Base-by-base conservation (phyloP, 176 grass and related monocot species). In the Hordeum vulgare region DNA sequence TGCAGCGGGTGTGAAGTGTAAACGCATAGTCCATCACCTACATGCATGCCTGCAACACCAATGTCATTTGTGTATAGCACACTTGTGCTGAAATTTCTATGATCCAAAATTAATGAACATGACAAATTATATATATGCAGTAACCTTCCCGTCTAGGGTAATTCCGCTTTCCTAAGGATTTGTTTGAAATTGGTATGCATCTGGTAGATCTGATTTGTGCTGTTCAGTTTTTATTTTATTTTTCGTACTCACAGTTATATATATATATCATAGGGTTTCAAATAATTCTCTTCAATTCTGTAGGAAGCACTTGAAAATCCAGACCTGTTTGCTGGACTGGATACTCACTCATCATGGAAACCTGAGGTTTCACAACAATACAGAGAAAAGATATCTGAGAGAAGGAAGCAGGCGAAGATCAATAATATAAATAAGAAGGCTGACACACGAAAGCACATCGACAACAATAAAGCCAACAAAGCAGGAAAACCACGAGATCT, bases 301-400 rank as follows among this genome's bases (percentile, higher is more conserved):
- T 71, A 90, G 89, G 71, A 75, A 84, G 34, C 40, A 44, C 61
- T 39, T 61, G 80, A 44, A 44, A 61, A 68, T 42, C 7, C 8
- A 76, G 68, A 53, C 51, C 39, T 80, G 13, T 51, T 69, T 79
- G 61, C 74, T 80, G 45, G 63, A 39, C 11, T 80, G 47, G 75
- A 78, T 69, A 75, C 61, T 67, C 68, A 75, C 56, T 8, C 76
- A 84, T 87, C 85, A 54, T 31, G 71, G 53, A 83, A 84, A 84
- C 61, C 57, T 76, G 80, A 76, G 40, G 41, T 21, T 11, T 81
- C 51, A 69, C 49, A 83, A 10, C 67, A 40, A 79, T 31, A 83
- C 20, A 75, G 60, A 40, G 69, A 75, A 68, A 75, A 74, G 13
- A 28, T 60, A 36, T 44, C 75, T 61, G 80, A 76, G 31, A 80